phyloP scores from a whole-genome alignment of 163 green algal species.

The Chlorella variabilis region DNA sequence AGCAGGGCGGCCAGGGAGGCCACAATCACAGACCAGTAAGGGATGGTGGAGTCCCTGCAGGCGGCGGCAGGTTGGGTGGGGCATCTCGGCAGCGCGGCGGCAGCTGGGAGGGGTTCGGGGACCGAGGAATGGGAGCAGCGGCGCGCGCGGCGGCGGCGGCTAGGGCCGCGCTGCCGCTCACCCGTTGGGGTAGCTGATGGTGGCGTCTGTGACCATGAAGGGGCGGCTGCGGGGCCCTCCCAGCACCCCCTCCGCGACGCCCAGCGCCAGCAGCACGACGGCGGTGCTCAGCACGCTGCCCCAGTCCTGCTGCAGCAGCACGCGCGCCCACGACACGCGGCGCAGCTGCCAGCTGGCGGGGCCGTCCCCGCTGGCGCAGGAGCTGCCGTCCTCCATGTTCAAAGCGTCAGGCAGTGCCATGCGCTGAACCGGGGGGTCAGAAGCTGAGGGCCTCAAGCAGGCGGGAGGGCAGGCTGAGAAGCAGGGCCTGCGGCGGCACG shows the following conservation, averaged over 20 bases:
- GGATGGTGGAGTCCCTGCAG: constrained; percentile 37
- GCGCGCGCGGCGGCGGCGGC: too few species aligned
- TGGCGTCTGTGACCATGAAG: constrained; percentile 43
- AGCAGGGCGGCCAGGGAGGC: constrained; percentile 31
- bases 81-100: too few species aligned
- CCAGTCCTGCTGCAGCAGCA: constrained; percentile 36
- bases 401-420: neutral
- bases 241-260: neutral
- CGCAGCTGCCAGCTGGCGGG: neutral
- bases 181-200: constrained; percentile 33
- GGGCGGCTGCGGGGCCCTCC: neutral
- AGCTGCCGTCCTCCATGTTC: neutral
- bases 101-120: too few species aligned
- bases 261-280: neutral
- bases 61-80: too few species aligned
- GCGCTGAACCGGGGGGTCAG: too few species aligned
- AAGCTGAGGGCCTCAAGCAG: too few species aligned
- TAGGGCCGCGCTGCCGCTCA: too few species aligned
- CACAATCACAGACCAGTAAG: constrained; percentile 42
- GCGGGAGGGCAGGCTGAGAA: neutral
- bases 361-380: too few species aligned
- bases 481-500: too few species aligned
- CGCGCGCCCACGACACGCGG: neutral
- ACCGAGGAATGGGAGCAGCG: too few species aligned
- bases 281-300: neutral